A percentile compares a stretch with the other conserved stretches of the same genome.
These are phyloP conservation scores for Corinectria fuckeliana DNA, from an alignment of 2,329 filamentous ascomycete genomes.

Conservation along the genomic window DNA sequence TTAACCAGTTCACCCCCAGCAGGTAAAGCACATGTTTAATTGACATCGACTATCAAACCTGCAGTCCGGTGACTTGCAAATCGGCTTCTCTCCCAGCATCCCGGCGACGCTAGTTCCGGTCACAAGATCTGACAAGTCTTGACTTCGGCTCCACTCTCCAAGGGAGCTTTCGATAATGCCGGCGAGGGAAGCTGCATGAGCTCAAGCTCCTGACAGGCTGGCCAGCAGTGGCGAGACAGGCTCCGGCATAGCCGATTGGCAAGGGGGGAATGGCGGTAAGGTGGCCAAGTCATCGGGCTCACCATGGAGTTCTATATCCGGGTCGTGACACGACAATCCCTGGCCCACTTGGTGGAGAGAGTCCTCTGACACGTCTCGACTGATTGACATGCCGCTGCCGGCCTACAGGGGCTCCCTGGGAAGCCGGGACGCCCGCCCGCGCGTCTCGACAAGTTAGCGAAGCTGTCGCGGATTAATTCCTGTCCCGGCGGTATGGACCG, in stretches of 20 bases:
- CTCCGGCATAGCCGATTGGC: neutral
- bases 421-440: neutral
- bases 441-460: neutral
- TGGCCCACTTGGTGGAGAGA: neutral
- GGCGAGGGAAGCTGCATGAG: no score
- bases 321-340: neutral
- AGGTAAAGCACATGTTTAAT: neutral
- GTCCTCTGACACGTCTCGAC: neutral
- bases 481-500: neutral
- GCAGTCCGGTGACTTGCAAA: neutral
- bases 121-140: neutral
- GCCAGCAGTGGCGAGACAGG: neutral
- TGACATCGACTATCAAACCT: neutral
- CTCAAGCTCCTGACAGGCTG: neutral
- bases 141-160: neutral
- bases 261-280: neutral
- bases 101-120: neutral
- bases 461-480: no score
- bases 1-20: neutral
- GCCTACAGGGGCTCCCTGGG: neutral
- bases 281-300: neutral
- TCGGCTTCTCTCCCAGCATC: neutral
- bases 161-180: no score
- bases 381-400: neutral
- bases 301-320: neutral